Percentiles rank a stretch among this genome's conserved stretches.
phyloP scores from a whole-genome alignment of 352 stramenopile species.

The Peronosclerospora sorghi region DNA sequence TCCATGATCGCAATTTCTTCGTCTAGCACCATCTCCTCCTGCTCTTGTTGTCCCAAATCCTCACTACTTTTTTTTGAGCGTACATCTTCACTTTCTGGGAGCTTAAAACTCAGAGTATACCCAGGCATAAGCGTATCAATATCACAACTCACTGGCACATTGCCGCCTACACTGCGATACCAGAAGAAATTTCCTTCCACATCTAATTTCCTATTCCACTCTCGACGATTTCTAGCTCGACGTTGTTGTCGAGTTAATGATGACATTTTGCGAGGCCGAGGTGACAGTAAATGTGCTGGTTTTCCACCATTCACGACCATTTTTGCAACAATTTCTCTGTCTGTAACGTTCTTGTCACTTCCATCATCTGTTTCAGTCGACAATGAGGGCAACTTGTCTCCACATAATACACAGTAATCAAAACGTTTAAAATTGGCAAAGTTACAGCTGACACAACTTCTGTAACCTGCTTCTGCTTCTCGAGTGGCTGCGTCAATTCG shows the following conservation, averaged over 20 bases:
- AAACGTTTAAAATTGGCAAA: slow-evolving; percentile 75
- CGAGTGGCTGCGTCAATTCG: slow-evolving; percentile 50
- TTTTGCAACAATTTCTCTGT: slow-evolving; percentile 5
- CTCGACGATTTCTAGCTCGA: slow-evolving; percentile 38
- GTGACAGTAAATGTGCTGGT: slow-evolving; percentile 8
- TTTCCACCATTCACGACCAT: slow-evolving; percentile 3
- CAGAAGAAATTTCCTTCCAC: slow-evolving; percentile 49
- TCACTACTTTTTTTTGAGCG: neutral
- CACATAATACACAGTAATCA: slow-evolving; percentile 51
- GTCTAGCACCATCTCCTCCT: slow-evolving; percentile 1
- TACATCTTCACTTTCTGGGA: slow-evolving; percentile 8
- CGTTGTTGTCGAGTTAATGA: slow-evolving; percentile 26
- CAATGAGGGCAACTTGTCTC: slow-evolving; percentile 30
- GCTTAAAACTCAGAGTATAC: slow-evolving; percentile 23
- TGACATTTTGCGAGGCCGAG: slow-evolving; percentile 19
- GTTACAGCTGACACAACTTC: slow-evolving; percentile 31
- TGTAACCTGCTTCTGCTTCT: slow-evolving; percentile 46
- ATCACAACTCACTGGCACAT: slow-evolving; percentile 6
- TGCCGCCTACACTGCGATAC: slow-evolving; percentile 26
- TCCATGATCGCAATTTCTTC: neutral
- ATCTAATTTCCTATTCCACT: slow-evolving; percentile 57
- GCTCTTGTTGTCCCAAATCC: neutral
- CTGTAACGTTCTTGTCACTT: slow-evolving; percentile 6
- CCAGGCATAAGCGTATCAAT: slow-evolving; percentile 12
- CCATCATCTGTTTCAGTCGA: slow-evolving; percentile 14